Evolutionary conservation across 106 monocot genomes (phyloP).

Genomic region (Cymbidium sinense): DNA sequence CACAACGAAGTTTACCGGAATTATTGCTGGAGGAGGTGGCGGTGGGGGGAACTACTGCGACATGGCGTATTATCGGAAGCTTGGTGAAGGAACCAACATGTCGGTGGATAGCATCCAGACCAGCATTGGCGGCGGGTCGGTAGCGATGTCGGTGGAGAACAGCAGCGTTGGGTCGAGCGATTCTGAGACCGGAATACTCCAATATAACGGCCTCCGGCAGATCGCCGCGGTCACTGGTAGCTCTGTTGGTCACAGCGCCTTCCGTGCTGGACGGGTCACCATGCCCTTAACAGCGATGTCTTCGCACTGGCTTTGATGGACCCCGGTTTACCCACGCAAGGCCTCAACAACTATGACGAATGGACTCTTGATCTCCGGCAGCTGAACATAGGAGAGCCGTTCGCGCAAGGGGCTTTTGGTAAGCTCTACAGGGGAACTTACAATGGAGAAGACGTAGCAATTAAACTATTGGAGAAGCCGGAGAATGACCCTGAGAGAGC

Average conservation of each 20-base stretch:
- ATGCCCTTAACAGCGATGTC: constrained; percentile 12
- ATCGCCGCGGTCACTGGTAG: not conserved
- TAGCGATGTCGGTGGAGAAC: constrained; percentile 27
- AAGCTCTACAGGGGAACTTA: constrained; percentile 42
- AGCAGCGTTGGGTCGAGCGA: constrained; percentile 32
- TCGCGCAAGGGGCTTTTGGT: constrained; percentile 39
- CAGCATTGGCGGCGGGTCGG: too few relatives aligned
- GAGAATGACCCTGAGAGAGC: too few relatives aligned
- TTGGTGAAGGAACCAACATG: constrained; percentile 32
- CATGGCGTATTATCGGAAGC: constrained; percentile 23
- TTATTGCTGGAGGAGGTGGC: constrained; percentile 16
- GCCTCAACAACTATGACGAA: too few relatives aligned
- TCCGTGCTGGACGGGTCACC: constrained; percentile 12
- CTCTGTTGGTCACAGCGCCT: constrained; percentile 21
- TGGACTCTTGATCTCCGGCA: too few relatives aligned
- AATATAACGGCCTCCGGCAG: constrained; percentile 17
- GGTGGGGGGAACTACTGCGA: constrained; percentile 21
- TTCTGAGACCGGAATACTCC: constrained; percentile 22
- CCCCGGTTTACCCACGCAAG: constrained; percentile 8
- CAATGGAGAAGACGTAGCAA: constrained; percentile 36
- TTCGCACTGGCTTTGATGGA: constrained; percentile 34
- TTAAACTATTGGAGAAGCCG: constrained; percentile 38
- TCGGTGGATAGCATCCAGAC: constrained; percentile 27
- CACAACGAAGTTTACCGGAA: constrained; percentile 21
- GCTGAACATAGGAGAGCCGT: too few relatives aligned